These are phyloP conservation scores for Pharus latifolius DNA, from an alignment of 176 grass and related monocot species.

Conservation along the genomic window DNA sequence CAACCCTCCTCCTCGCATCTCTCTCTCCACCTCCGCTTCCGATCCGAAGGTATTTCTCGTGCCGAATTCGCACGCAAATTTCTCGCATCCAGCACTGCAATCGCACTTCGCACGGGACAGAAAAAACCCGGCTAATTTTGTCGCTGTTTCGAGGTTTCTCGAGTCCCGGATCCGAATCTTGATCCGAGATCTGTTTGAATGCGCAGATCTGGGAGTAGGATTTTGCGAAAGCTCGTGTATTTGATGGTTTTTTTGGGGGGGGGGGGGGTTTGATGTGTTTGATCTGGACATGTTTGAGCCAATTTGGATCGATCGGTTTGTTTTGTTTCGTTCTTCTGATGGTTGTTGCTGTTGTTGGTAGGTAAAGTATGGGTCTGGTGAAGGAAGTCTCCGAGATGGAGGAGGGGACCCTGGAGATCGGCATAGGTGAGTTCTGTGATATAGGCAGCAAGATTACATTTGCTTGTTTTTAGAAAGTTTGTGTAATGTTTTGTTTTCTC, in stretches of 20 bases:
- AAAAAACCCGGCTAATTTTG: background rate
- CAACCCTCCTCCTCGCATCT: background rate
- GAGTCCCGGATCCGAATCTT: background rate
- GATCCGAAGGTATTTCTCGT: constrained; percentile 29
- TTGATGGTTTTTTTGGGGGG: background rate
- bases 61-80: background rate
- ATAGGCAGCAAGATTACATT: background rate
- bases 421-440: constrained; percentile 46
- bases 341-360: background rate
- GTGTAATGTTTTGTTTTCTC: background rate
- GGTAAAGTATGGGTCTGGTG: constrained; percentile 54
- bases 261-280: too few relatives aligned
- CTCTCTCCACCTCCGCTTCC: background rate
- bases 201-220: background rate
- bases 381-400: constrained; percentile 57
- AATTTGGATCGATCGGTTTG: constrained; percentile 10
- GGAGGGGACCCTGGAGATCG: constrained; percentile 67
- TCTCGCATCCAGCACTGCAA: background rate
- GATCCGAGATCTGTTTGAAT: background rate
- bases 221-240: background rate
- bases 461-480: background rate
- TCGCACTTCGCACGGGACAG: background rate
- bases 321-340: background rate
- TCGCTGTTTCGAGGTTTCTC: background rate
- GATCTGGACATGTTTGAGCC: background rate